phyloP scores from a whole-genome alignment of 2,329 filamentous ascomycete species.

The Fusarium pilosicola region DNA sequence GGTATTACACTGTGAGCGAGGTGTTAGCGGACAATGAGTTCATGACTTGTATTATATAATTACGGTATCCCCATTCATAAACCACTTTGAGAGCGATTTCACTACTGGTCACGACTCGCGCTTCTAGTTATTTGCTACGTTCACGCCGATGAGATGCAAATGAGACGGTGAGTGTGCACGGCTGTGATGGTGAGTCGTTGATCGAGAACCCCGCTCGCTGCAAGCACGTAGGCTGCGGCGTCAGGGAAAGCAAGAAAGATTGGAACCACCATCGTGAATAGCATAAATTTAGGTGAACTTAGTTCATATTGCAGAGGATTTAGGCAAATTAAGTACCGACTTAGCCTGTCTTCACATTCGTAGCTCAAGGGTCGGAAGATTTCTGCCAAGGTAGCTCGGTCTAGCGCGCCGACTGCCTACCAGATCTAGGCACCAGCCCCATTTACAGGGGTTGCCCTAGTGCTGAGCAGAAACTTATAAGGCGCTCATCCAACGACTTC shows the following conservation, averaged over 20 bases:
- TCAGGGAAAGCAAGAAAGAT: background rate
- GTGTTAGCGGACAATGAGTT: background rate
- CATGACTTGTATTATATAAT: background rate
- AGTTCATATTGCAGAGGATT: rapidly evolving
- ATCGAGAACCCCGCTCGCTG: background rate
- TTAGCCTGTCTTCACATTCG: background rate
- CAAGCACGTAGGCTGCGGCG: background rate
- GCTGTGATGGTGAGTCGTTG: background rate
- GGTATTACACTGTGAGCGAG: constrained; percentile 49
- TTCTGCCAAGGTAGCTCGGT: background rate
- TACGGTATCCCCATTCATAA: background rate
- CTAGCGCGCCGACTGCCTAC: background rate
- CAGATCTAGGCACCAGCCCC: background rate
- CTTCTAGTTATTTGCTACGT: no score
- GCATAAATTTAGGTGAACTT: rapidly evolving
- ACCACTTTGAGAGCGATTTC: background rate
- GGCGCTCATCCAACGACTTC: no score
- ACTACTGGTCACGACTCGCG: background rate
- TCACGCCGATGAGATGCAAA: rapidly evolving
- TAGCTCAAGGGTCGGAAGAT: background rate
- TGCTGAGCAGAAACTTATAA: background rate
- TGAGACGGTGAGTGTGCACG: no score
- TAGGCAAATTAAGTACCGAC: background rate
- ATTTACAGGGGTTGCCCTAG: background rate
- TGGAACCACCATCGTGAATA: no score